Evolutionary conservation across 163 green algal genomes (phyloP), one percentile per base, ranked within the genome.

Genomic region (Volvox carteri): DNA sequence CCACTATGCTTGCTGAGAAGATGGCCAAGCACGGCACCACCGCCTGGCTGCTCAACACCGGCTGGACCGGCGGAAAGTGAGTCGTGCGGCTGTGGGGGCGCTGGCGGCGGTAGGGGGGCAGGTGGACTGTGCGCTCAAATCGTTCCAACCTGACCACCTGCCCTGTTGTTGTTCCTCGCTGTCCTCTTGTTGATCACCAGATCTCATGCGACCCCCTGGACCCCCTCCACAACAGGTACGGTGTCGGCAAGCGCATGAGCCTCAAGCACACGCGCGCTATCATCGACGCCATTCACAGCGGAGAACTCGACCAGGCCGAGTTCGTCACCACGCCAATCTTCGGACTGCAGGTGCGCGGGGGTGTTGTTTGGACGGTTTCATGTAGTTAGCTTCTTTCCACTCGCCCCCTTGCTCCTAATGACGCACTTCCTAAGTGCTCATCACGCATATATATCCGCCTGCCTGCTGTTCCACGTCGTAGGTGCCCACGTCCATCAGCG

Each of bases 241-340:
- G 97, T 86, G 95, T 98, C 39, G 97, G 97, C 46, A 92, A 93
- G 73, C 95, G 98, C 88, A 99, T 99, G 86, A 98, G 96, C 88
- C 93, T 99, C 44, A 95, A 94, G 86, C 91, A 98, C 94, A 99
- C 98, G 16, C 95, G 98, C 50, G 96, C 97, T 46, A 99, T 99
- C 86, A 95, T 99, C 83, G 95, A 99, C 83, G 97, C 97, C 78
- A 99, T 99, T 86, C 98, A 99, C 94, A 93, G 68, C n/a, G 98
- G 98, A 16, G 95, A 97, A 85, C 95, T 99, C 56, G 67, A 85
- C 4, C 56, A 83, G 0, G 95, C 90, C 4, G 86, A 97, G 60
- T 97, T 90, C 86, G 73, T 86, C 4, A 92, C 87, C 35, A 97
- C 95, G 46, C 94, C 95, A 46, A 92, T 99, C 42, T 99, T 99